These are phyloP conservation scores for Cymbidium sinense DNA, from an alignment of 106 monocot genomes.

Conservation along the genomic window DNA sequence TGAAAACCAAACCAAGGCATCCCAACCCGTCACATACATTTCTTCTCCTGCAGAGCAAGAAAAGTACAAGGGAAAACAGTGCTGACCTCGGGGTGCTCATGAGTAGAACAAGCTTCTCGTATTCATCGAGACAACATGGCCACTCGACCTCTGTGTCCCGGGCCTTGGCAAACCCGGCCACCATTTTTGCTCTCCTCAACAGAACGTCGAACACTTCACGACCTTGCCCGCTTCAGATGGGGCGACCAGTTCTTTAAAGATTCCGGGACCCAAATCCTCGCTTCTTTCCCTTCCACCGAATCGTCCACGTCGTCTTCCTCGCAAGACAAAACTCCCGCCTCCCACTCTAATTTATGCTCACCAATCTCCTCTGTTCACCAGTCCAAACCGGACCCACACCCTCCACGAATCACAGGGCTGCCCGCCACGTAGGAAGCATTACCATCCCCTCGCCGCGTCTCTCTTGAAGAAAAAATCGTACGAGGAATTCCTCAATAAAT, in stretches of 20 bases:
- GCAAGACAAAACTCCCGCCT: neutral
- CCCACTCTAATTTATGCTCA: neutral
- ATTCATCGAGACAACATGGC: conserved; percentile 7
- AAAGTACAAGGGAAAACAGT: neutral
- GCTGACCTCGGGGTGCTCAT: conserved; percentile 14
- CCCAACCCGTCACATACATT: neutral
- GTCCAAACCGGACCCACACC: neutral
- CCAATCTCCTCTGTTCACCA: neutral
- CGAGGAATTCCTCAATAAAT: neutral
- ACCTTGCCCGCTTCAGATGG: neutral
- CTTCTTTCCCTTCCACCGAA: no score
- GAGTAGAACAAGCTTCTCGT: conserved; percentile 13
- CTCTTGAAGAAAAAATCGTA: neutral
- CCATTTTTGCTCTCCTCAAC: neutral
- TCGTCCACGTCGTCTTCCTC: no score
- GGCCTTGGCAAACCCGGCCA: neutral
- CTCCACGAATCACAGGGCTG: neutral
- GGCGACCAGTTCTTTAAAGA: no score
- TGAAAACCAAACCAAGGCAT: neutral
- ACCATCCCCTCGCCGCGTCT: neutral
- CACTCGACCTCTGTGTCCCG: neutral
- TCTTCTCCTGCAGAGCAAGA: no score
- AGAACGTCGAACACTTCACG: neutral
- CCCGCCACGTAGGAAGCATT: neutral
- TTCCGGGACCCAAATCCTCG: neutral